Conservation (phyloP, 2,329 filamentous ascomycete species). For the Ceratocystis harringtonii region DNA sequence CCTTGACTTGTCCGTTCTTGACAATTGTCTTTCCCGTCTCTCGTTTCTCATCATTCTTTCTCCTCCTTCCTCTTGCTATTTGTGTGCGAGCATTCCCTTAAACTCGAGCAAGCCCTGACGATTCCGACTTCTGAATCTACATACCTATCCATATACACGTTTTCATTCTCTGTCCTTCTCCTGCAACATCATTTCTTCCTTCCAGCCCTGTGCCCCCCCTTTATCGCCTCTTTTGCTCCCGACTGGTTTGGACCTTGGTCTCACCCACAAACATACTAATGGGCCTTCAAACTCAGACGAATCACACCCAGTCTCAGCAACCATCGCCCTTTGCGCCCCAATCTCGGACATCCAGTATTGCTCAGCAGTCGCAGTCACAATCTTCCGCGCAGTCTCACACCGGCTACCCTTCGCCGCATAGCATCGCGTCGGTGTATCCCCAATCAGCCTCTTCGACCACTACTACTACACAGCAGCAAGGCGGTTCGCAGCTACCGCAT, state of each 20-base stretch:
- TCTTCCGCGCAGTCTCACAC: conserved; percentile 45
- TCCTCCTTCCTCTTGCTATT: neutral
- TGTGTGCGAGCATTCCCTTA: neutral
- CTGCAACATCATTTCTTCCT: neutral
- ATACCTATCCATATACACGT: neutral
- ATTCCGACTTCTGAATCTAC: neutral
- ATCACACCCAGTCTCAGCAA: conserved; percentile 51
- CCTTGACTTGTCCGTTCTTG: conserved; percentile 17
- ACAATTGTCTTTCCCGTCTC: conserved; percentile 13
- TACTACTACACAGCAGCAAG: conserved; percentile 40
- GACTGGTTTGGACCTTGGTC: conserved; percentile 2
- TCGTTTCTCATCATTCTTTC: neutral
- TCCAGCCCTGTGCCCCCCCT: no score
- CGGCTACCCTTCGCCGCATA: conserved; percentile 53
- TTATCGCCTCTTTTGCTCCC: neutral
- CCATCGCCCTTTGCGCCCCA: conserved; percentile 46
- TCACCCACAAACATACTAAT: conserved; percentile 33
- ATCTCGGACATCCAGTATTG: conserved; percentile 55
- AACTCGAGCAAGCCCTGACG: neutral
- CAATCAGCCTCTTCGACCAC: conserved; percentile 47
- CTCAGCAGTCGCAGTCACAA: conserved; percentile 53
- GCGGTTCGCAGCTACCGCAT: conserved; percentile 45
- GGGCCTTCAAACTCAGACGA: conserved; percentile 29
- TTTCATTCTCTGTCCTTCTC: neutral
- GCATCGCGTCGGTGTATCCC: conserved; percentile 38